Evolutionary conservation across 2,329 filamentous ascomycete species (phyloP).

Genomic region (Trichoderma gracile): DNA sequence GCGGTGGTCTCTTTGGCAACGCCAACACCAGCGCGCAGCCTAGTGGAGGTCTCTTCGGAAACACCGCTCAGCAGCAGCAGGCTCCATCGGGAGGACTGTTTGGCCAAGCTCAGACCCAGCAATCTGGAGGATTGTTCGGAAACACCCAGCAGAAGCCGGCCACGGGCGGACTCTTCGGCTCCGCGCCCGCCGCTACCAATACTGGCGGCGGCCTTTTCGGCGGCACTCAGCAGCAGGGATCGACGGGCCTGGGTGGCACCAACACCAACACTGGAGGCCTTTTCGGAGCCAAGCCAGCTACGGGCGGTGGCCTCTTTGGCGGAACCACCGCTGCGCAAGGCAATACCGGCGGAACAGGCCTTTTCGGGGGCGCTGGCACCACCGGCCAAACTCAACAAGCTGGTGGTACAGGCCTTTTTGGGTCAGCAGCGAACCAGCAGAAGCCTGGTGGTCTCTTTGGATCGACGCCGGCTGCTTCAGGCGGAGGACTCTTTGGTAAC

Average conservation of each 20-base stretch:
- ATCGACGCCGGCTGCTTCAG: constrained; percentile 43
- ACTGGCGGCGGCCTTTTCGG: constrained; percentile 50
- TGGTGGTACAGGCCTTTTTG: constrained; percentile 53
- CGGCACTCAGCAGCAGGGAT: constrained; percentile 44
- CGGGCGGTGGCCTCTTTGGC: constrained; percentile 43
- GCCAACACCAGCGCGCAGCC: constrained; percentile 31
- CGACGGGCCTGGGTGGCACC: constrained; percentile 39
- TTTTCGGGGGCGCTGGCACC: constrained; percentile 46
- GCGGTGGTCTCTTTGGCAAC: constrained; percentile 46
- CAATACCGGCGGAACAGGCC: constrained; percentile 42
- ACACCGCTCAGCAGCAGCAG: constrained; percentile 38
- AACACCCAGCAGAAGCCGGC: constrained; percentile 44
- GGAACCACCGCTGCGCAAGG: constrained; percentile 33
- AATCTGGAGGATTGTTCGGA: constrained; percentile 49
- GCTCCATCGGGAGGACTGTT: constrained; percentile 38
- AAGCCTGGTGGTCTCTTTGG: constrained; percentile 55
- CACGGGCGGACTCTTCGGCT: constrained; percentile 42
- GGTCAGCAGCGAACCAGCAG: constrained; percentile 42
- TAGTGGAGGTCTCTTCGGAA: constrained; percentile 47
- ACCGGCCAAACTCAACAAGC: constrained; percentile 43
- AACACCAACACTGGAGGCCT: constrained; percentile 42
- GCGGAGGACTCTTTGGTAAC: constrained; percentile 57
- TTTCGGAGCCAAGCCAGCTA: constrained; percentile 44
- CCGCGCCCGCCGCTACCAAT: constrained; percentile 32
- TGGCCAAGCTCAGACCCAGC: constrained; percentile 39